Evolutionary conservation across 495 filamentous ascomycete species (phyloP).

Genomic region (Usnea hakonensis): DNA sequence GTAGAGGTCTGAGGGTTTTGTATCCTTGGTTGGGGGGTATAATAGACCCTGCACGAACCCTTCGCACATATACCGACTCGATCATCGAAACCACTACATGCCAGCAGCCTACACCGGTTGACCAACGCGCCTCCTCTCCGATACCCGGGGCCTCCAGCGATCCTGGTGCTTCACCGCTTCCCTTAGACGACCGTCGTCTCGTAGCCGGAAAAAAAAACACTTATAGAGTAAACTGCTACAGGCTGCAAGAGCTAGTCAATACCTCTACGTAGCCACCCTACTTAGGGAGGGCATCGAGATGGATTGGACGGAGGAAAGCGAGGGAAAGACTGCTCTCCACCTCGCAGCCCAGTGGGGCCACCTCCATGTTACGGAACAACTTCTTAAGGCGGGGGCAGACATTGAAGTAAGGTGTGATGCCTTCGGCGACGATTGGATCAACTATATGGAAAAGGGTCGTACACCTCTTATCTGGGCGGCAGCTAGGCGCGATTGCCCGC

Average conservation of each 20-base stretch:
- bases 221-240: constrained; percentile 1
- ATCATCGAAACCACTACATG: too few species aligned
- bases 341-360: constrained; percentile 3
- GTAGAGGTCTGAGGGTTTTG: too few species aligned
- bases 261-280: neutral
- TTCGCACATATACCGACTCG: too few species aligned
- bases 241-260: neutral
- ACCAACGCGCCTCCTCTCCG: too few species aligned
- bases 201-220: neutral
- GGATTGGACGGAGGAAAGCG: constrained; percentile 6
- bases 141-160: too few species aligned
- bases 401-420: constrained; percentile 13
- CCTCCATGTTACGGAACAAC: neutral
- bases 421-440: neutral
- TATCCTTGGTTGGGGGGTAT: too few species aligned
- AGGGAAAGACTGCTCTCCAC: constrained; percentile 11
- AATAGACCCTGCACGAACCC: too few species aligned
- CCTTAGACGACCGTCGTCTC: too few species aligned
- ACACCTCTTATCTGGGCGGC: constrained; percentile 7
- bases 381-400: constrained; percentile 10
- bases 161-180: too few species aligned
- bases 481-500: too few species aligned
- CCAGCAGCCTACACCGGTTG: too few species aligned
- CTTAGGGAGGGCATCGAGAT: constrained; percentile 2
- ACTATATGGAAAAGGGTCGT: neutral